phyloP scores from a whole-genome alignment of 1,284 basidiomycete species.

The Takashimella koratensis region DNA sequence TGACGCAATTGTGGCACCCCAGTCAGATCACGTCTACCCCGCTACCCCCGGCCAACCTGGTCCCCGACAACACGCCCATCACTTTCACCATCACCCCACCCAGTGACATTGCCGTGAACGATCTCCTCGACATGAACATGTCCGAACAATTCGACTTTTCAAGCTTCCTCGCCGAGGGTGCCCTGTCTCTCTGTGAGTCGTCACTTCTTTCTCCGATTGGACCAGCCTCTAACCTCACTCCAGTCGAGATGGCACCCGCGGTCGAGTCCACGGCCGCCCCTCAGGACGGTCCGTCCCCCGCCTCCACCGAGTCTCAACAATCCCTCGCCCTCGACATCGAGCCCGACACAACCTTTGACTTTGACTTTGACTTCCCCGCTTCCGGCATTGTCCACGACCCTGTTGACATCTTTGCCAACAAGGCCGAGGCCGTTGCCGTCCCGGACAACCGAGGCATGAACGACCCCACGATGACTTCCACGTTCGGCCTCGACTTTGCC shows the following conservation, averaged over 20 bases:
- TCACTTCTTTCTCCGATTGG: too few relatives aligned
- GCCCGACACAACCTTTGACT: constrained; percentile 11
- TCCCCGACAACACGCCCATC: neutral
- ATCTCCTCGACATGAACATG: neutral
- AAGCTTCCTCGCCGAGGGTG: neutral
- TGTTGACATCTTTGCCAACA: constrained; percentile 19
- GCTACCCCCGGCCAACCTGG: neutral
- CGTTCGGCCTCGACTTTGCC: constrained; percentile 25
- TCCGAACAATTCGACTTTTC: neutral
- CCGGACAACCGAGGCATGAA: constrained; percentile 16
- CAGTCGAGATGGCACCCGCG: neutral
- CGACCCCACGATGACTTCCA: constrained; percentile 26
- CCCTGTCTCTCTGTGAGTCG: neutral
- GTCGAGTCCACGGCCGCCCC: neutral
- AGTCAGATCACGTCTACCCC: neutral
- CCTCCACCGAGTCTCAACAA: constrained; percentile 38
- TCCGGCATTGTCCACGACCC: constrained; percentile 31
- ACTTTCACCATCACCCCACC: neutral
- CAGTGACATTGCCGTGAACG: neutral
- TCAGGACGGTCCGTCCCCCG: constrained; percentile 7
- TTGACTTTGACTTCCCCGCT: constrained; percentile 26
- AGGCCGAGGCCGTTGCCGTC: constrained; percentile 2
- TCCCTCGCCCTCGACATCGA: constrained; percentile 29
- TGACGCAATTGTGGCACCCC: neutral
- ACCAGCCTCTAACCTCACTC: too few relatives aligned